Base-by-base conservation (phyloP, 2,329 filamentous ascomycete species). In the Exophiala spinifera region DNA sequence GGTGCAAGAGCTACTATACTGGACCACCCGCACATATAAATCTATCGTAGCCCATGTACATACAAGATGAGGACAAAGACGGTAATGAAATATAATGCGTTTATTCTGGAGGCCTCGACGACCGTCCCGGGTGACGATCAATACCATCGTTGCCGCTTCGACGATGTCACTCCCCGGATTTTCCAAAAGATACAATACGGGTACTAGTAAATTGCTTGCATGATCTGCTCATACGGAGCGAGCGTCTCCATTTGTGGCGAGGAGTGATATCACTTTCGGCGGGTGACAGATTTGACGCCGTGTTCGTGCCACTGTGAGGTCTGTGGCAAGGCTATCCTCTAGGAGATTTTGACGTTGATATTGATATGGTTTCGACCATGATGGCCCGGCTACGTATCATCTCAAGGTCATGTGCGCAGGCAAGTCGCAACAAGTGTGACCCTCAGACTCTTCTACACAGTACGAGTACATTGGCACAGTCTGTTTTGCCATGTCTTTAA, bases 11-110 rank as follows among this genome's bases (percentile, higher is more conserved):
- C 11, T 39, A 36, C 46, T 43, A 46, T 54, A 43, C 51, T 57
- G 10, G 51, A 51, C 47, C 51, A 47, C 39, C 55, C 51, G 4
- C 55, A 57, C 46, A 57, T 54, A 43, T 57, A 44, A 57, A 17
- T 39, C 25, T 21, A 45, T 37, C n/a, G 7, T 14, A 33, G 19
- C 44, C 7, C 17, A 37, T 19, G 15, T 45, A 36, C 40, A 15
- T 51, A 25, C n/a, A 43, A 15, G 36, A 39, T 39, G 36, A 36
- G 23, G 28, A 11, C 10, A 31, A 31, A 11, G 28, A 31, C 7
- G 28, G 28, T 10, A 31, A 31, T 31, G 28, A 31, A 11, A 10
- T 31, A 10, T 31, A 11, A 31, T 31, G 28, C 10, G 4, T 31
- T 31, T 31, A 31, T 1, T 31, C 28, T 31, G 28, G 11, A 31